Conservation (phyloP, 2,329 filamentous ascomycete species). For the Colletotrichum sp. region DNA sequence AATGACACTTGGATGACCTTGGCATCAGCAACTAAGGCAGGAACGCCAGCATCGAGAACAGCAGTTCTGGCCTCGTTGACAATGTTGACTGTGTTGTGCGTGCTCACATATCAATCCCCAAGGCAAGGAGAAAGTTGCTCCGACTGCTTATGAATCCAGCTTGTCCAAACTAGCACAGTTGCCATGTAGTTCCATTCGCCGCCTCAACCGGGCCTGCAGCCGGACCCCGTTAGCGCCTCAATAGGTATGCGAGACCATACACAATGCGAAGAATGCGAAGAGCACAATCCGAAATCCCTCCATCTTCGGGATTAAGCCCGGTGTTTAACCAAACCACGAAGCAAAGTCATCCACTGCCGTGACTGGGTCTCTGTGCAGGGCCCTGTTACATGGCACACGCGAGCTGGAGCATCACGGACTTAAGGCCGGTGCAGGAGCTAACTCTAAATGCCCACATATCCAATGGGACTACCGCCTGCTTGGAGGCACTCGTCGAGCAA, state of each 20-base stretch:
- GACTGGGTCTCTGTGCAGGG: neutral
- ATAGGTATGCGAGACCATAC: neutral
- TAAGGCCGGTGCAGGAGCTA: neutral
- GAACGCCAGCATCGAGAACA: neutral
- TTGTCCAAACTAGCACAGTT: neutral
- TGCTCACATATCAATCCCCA: neutral
- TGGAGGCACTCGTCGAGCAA: neutral
- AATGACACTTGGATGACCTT: neutral
- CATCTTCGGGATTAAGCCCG: neutral
- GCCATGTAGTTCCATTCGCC: neutral
- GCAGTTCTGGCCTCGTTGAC: neutral
- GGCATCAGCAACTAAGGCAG: neutral
- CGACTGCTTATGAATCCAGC: neutral
- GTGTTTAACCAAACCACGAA: neutral
- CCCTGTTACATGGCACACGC: neutral
- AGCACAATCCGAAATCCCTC: neutral
- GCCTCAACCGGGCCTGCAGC: neutral
- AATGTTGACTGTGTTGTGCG: neutral
- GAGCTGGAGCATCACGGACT: neutral
- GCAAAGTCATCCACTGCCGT: neutral
- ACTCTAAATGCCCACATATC: constrained; percentile 5
- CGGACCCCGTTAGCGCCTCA: neutral
- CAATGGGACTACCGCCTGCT: neutral
- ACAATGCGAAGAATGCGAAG: neutral
- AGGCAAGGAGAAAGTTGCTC: neutral